Percentiles rank a stretch among this genome's conserved stretches.
Evolutionary conservation across 2,329 filamentous ascomycete species (phyloP).

Genomic region (Curvularia eragrostidis): DNA sequence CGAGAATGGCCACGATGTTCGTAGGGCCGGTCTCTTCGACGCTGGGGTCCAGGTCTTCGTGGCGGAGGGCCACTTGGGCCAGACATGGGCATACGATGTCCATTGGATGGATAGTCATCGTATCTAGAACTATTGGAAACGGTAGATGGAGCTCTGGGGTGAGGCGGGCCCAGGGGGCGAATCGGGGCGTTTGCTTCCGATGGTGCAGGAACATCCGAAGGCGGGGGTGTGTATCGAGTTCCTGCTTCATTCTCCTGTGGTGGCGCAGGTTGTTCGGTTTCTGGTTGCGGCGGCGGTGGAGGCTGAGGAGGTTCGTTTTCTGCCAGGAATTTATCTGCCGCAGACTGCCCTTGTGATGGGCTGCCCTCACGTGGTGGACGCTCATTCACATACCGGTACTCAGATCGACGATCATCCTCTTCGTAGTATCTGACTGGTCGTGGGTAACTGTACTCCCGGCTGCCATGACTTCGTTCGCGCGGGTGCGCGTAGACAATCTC

Average conservation of each 20-base stretch:
- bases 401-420: slow-evolving; percentile 30
- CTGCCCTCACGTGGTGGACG: slow-evolving; percentile 30
- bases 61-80: slow-evolving; percentile 28
- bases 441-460: slow-evolving; percentile 36
- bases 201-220: slow-evolving; percentile 23
- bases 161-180: slow-evolving; percentile 28
- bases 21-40: slow-evolving; percentile 42
- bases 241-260: slow-evolving; percentile 37
- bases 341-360: slow-evolving; percentile 34
- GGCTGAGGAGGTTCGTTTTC: slow-evolving; percentile 31
- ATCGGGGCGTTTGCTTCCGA: slow-evolving; percentile 24
- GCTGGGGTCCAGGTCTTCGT: slow-evolving; percentile 38
- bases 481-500: slow-evolving; percentile 39
- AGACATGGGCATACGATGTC: slow-evolving; percentile 37
- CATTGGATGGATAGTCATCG: slow-evolving; percentile 33
- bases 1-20: slow-evolving; percentile 44
- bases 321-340: slow-evolving; percentile 47
- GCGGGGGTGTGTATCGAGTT: slow-evolving; percentile 41
- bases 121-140: slow-evolving; percentile 45
- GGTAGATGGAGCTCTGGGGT: slow-evolving; percentile 36
- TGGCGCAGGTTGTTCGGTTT: slow-evolving; percentile 23
- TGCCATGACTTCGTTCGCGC: slow-evolving; percentile 35
- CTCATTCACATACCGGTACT: slow-evolving; percentile 35
- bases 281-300: slow-evolving; percentile 19
- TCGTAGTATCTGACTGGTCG: slow-evolving; percentile 41